Evolutionary conservation across 768 basidiomycete genomes (phyloP), one percentile per base, ranked within the genome.

Genomic region (Strobilomyces confusus): DNA sequence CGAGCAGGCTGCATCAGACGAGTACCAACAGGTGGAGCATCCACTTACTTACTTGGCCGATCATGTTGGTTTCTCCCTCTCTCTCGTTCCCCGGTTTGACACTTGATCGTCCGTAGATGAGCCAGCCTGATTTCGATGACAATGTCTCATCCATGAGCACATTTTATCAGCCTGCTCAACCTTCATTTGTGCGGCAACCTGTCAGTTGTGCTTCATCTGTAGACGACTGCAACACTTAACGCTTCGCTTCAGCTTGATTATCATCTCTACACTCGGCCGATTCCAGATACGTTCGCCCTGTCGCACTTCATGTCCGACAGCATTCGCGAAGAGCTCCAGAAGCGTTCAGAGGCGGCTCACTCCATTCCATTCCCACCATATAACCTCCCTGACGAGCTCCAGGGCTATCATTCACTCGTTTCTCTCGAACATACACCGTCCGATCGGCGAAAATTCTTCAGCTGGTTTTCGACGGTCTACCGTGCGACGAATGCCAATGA

Each of bases 271-370:
- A 86, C 89, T 4, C 80, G 81, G 2, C 79, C 80, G 61, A 75
- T 87, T 63, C 75, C 87, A 41, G 71, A 80, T 57, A 63, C 76
- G 51, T 75, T 87, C 65, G 63, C 79, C 60, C 66, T 79, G 17
- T 75, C 79, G 29, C 92, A 95, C 65, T 98, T 95, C 72, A 79
- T 97, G 44, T 87, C 93, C n/a, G 89, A 94, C 62, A 77, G 78
- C 22, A 74, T 85, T 17, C 86, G 84, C 40, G 80, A 80, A 57
- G 80, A 81, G 44, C 66, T 83, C n/a, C 78, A 78, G 49, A 66
- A 66, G 51, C 78, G 81, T 17, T 74, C 78, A 1, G 79, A 82
- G 57, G 66, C 72, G 29, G 51, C 71, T 8, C 67, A 71, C 57
- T 69, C 77, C 14, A 58, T 71, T 33, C 58, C 72, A 20, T 64